These are phyloP conservation scores for Calonectria naviculata DNA, from an alignment of 2,329 filamentous ascomycete species.

Conservation along the genomic window DNA sequence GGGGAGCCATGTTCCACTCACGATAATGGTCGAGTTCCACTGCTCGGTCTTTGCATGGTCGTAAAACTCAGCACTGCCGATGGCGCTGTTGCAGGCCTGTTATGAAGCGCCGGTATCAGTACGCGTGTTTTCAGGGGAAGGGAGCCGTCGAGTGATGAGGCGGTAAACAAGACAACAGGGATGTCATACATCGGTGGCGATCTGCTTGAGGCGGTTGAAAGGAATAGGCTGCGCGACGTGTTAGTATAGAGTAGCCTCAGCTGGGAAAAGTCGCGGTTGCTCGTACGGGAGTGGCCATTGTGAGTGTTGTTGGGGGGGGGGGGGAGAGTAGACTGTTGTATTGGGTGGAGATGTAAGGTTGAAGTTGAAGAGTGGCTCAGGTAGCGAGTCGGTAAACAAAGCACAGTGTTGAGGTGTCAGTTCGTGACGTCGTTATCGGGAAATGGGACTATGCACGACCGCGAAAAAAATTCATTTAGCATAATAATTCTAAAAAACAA, in stretches of 20 bases:
- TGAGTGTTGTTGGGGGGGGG: slow-evolving; percentile 32
- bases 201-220: slow-evolving; percentile 82
- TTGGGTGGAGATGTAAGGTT: slow-evolving; percentile 34
- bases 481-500: slow-evolving; percentile 20
- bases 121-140: slow-evolving; percentile 15
- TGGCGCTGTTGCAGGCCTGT: slow-evolving; percentile 84
- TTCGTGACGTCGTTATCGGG: slow-evolving; percentile 40
- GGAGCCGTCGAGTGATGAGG: slow-evolving; percentile 16
- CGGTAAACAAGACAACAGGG: slow-evolving; percentile 34
- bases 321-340: slow-evolving; percentile 10
- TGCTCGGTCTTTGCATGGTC: slow-evolving; percentile 85
- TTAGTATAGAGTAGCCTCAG: slow-evolving; percentile 31
- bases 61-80: slow-evolving; percentile 82
- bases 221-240: slow-evolving; percentile 72
- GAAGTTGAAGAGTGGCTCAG: slow-evolving; percentile 37
- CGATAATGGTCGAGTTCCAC: slow-evolving; percentile 96
- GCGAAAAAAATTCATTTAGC: slow-evolving; percentile 26
- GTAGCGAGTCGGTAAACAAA: slow-evolving; percentile 44
- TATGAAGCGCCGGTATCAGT: slow-evolving; percentile 20
- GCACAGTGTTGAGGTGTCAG: slow-evolving; percentile 34
- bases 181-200: slow-evolving; percentile 79
- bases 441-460: slow-evolving; percentile 30
- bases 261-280: background rate
- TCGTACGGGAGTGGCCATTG: slow-evolving; percentile 53
- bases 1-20: slow-evolving; percentile 52